phyloP scores from a whole-genome alignment of 306 rosid species.

The Boehmeria nivea region DNA sequence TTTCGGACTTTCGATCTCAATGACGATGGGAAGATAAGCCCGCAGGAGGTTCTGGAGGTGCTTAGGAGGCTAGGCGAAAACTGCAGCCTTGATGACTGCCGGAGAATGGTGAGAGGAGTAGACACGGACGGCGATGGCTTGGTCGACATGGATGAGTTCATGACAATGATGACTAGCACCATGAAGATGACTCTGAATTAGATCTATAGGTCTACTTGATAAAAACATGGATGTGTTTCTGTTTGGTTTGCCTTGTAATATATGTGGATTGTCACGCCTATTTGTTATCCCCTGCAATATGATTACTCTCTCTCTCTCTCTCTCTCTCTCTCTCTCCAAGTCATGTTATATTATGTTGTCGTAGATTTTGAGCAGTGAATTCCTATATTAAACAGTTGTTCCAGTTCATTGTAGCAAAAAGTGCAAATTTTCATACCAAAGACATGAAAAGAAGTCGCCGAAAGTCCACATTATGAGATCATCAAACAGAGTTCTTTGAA shows the following conservation, averaged over 20 bases:
- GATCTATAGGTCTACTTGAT: background rate
- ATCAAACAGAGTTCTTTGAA: no score
- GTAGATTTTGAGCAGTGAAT: no score
- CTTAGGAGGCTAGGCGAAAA: constrained; percentile 60
- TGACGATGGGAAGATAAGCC: constrained; percentile 76
- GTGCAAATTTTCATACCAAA: no score
- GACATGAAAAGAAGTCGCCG: no score
- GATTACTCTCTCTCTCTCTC: no score
- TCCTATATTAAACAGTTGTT: no score
- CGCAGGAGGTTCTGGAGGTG: constrained; percentile 66
- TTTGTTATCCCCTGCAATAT: no score
- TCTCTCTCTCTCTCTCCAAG: no score
- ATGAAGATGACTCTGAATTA: constrained; percentile 12
- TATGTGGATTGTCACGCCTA: background rate
- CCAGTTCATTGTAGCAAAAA: no score
- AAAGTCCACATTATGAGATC: no score
- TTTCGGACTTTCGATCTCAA: constrained; percentile 57
- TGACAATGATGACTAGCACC: constrained; percentile 69
- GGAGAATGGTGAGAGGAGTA: constrained; percentile 64
- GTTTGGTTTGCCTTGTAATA: background rate
- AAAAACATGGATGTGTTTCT: background rate
- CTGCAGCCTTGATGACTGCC: constrained; percentile 67
- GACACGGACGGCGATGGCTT: constrained; percentile 77
- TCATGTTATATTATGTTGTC: no score
- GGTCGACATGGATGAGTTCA: constrained; percentile 79